A percentile compares a stretch with the other conserved stretches of the same genome.
These are phyloP conservation scores for Rhamnella rubrinervis DNA, from an alignment of 331 rosid genomes.

Conservation along the genomic window DNA sequence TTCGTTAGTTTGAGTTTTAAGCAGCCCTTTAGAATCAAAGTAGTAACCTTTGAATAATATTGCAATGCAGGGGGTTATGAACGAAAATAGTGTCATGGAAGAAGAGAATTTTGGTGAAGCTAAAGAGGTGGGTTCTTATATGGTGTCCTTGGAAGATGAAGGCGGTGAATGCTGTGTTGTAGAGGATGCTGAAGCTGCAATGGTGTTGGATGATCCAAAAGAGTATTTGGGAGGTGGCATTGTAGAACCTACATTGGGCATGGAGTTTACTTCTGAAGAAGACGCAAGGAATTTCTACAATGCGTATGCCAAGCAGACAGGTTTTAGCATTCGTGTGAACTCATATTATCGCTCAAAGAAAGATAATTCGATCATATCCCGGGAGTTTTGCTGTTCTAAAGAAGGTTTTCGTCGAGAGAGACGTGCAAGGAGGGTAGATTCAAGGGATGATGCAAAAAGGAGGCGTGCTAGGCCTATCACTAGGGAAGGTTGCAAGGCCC, in stretches of 20 bases:
- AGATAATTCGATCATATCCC: constrained; percentile 21
- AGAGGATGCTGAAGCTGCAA: constrained; percentile 17
- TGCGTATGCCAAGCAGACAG: constrained; percentile 24
- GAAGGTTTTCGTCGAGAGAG: constrained; percentile 23
- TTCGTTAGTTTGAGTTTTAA: not conserved
- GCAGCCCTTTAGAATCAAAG: constrained; percentile 1
- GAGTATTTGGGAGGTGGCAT: constrained; percentile 13
- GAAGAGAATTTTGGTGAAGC: constrained; percentile 17
- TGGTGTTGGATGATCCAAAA: constrained; percentile 18
- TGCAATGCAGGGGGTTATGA: not conserved
- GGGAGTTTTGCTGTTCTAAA: constrained; percentile 34
- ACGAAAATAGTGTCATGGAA: constrained; percentile 6
- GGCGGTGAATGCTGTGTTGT: constrained; percentile 6
- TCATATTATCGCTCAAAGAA: constrained; percentile 24
- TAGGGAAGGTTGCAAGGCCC: constrained; percentile 29
- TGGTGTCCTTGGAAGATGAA: constrained; percentile 5
- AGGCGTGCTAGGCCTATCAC: constrained; percentile 30
- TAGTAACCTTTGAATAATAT: not conserved
- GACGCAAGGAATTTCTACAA: constrained; percentile 23
- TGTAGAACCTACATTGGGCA: constrained; percentile 15
- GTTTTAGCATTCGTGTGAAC: constrained; percentile 26
- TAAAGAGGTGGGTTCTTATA: constrained; percentile 3
- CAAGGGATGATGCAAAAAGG: not conserved
- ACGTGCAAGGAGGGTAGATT: constrained; percentile 2
- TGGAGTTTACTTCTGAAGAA: constrained; percentile 27